These are phyloP conservation scores for Colletotrichum chlorophyti DNA, from an alignment of 2,329 filamentous ascomycete species.

Conservation along the genomic window DNA sequence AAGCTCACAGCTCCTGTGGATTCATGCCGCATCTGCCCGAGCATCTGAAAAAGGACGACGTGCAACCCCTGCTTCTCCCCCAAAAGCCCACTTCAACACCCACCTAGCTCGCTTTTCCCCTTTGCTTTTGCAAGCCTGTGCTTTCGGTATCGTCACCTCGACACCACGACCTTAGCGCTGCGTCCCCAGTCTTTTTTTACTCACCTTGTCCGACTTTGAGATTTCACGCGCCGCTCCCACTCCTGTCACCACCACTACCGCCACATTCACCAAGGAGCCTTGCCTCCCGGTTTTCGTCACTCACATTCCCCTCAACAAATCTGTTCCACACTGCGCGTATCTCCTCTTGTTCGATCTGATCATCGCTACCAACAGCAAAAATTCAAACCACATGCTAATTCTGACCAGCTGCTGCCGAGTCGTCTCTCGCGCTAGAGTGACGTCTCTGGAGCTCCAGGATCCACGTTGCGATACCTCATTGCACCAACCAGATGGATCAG, in stretches of 20 bases:
- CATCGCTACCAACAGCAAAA: slow-evolving; percentile 22
- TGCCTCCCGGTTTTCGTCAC: slow-evolving; percentile 35
- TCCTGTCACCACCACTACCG: too few species aligned
- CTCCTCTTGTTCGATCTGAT: slow-evolving; percentile 28
- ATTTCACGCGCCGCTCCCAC: background rate
- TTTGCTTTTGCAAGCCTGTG: slow-evolving; percentile 21
- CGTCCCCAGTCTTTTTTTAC: too few species aligned
- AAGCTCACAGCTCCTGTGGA: slow-evolving; percentile 27
- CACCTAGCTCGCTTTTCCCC: slow-evolving; percentile 1
- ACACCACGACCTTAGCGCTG: slow-evolving; percentile 20
- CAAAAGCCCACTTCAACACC: slow-evolving; percentile 27
- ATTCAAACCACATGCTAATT: slow-evolving; percentile 65
- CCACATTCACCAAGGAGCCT: too few species aligned
- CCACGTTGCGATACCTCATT: slow-evolving; percentile 42
- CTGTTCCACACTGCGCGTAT: slow-evolving; percentile 1
- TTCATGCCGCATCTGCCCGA: slow-evolving; percentile 10
- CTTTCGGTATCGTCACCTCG: slow-evolving; percentile 22
- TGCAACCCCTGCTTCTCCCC: slow-evolving; percentile 22
- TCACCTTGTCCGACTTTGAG: background rate
- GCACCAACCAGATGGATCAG: slow-evolving; percentile 61
- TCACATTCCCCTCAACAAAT: slow-evolving; percentile 33
- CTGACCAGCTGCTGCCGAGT: slow-evolving; percentile 58
- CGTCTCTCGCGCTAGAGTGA: slow-evolving; percentile 60
- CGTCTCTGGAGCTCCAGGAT: slow-evolving; percentile 54
- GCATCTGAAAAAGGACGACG: slow-evolving; percentile 22